Evolutionary conservation across 129 eudicot species (phyloP), one percentile per base, ranked within the genome.

Genomic region (Chrysanthemum seticuspe): DNA sequence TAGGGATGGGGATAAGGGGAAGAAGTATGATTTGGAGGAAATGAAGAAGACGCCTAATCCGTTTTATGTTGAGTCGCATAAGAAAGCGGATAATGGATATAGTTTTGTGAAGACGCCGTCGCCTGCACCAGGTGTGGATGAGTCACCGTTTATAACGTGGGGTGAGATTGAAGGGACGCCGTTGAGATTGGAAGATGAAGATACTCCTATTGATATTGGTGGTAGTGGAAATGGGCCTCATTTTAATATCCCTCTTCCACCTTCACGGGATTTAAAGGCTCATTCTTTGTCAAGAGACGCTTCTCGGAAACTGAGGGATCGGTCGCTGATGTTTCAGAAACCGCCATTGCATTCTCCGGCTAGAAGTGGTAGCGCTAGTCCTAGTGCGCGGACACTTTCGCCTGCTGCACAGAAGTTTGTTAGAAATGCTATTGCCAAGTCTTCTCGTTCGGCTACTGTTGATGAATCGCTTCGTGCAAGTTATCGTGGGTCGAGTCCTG

Each of bases 81-180:
- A 89, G 80, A 89, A 93, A 64, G 90, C 92, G 0, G 96, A 89
- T 0, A 89, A 93, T 60, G 98, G 98, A 2, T 93, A 93, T 73
- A 87, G 77, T 18, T 93, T 79, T 80, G 98, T 93, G 6, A 87
- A 62, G 70, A 93, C 98, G 13, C 98, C 98, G 0, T 93, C 98
- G n/a, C 98, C 98, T 72, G 96, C 96, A 15, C 98, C 98, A 0
- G 98, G 98, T 71, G 95, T 74, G 16, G 98, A 93, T 54, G 96
- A 77, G 71, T 92, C 98, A 0, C 98, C 98, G 0, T 87, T 92
- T 67, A 89, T 92, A 16, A 92, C 96, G 0, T 93, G 98, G 98
- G 98, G 98, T 27, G 98, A 93, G 63, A 89, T 93, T 67, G 98
- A 93, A 77, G 98, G 98, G 48, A 93, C 98, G 0, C 96, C 98